These are phyloP conservation scores for Phytopythium montanum DNA, from an alignment of 352 stramenopile species.

Conservation along the genomic window DNA sequence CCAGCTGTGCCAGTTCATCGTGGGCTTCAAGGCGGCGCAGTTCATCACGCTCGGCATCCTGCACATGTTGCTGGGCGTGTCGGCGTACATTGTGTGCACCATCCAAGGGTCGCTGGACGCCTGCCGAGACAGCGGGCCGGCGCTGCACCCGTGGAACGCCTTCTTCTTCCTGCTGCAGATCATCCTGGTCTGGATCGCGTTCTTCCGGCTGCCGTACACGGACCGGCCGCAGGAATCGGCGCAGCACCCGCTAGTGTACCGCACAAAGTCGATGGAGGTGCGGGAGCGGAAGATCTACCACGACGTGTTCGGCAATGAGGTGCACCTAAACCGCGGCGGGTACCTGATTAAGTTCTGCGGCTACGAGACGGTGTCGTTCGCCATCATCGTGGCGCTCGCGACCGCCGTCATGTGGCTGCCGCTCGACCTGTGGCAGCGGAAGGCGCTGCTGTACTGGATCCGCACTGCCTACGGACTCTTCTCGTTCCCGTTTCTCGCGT, in stretches of 20 bases:
- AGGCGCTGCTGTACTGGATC: conserved; percentile 86
- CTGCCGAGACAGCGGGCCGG: conserved; percentile 55
- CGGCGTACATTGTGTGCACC: conserved; percentile 73
- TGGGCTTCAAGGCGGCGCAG: conserved; percentile 88
- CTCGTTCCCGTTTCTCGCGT: conserved; percentile 83
- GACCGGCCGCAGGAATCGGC: conserved; percentile 51
- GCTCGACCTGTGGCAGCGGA: conserved; percentile 74
- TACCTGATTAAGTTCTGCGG: conserved; percentile 87
- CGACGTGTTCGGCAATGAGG: conserved; percentile 79
- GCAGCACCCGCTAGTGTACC: conserved; percentile 46
- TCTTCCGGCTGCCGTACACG: conserved; percentile 83
- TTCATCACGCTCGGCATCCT: conserved; percentile 87
- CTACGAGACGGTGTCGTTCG: conserved; percentile 83
- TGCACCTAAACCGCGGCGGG: conserved; percentile 74
- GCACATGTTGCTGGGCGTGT: conserved; percentile 58
- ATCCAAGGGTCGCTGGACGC: conserved; percentile 47
- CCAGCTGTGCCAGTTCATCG: conserved; percentile 91
- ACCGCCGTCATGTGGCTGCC: conserved; percentile 60
- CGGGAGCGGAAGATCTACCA: conserved; percentile 47
- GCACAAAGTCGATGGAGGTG: conserved; percentile 42
- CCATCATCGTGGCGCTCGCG: conserved; percentile 60
- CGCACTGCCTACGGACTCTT: conserved; percentile 82
- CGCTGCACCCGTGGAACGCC: conserved; percentile 59
- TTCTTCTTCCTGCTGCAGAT: conserved; percentile 87
- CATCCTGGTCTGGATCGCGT: conserved; percentile 77